phyloP scores from a whole-genome alignment of 176 grass and related monocot species.

The Avena atlantica region DNA sequence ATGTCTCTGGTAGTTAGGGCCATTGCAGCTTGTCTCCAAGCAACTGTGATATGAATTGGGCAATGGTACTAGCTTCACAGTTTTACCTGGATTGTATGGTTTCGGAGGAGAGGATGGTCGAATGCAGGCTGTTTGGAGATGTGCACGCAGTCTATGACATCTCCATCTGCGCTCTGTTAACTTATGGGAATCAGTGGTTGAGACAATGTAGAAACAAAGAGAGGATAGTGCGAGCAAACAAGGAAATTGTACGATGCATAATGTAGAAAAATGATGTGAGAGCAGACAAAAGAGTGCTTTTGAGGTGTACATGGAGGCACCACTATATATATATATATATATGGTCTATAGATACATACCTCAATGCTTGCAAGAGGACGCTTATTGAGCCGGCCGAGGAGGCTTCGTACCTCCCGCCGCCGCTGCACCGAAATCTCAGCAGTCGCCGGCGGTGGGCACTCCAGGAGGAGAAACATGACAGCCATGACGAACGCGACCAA shows the following conservation, averaged over 20 bases:
- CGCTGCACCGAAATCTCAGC: background rate
- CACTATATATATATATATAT: too few species aligned
- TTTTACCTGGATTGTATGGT: conserved; percentile 16
- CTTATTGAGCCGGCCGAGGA: background rate
- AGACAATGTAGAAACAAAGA: background rate
- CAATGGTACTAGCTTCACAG: background rate
- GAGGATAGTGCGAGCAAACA: too few species aligned
- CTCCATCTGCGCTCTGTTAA: background rate
- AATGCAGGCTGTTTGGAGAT: conserved; percentile 5
- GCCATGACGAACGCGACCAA: background rate
- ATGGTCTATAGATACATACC: background rate
- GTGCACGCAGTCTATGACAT: conserved; percentile 11
- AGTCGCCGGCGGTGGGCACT: background rate
- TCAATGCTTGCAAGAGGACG: background rate
- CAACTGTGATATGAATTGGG: background rate
- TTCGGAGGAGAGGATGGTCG: background rate
- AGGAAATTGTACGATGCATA: too few species aligned
- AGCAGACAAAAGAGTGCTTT: too few species aligned
- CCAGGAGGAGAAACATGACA: background rate
- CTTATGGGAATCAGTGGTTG: background rate
- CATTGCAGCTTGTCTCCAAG: background rate
- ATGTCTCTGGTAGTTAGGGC: background rate
- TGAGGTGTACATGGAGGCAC: too few species aligned
- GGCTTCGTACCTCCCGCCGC: background rate
- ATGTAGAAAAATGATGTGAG: too few species aligned